phyloP scores from a whole-genome alignment of 306 rosid genomes.

The Argentina anserina region DNA sequence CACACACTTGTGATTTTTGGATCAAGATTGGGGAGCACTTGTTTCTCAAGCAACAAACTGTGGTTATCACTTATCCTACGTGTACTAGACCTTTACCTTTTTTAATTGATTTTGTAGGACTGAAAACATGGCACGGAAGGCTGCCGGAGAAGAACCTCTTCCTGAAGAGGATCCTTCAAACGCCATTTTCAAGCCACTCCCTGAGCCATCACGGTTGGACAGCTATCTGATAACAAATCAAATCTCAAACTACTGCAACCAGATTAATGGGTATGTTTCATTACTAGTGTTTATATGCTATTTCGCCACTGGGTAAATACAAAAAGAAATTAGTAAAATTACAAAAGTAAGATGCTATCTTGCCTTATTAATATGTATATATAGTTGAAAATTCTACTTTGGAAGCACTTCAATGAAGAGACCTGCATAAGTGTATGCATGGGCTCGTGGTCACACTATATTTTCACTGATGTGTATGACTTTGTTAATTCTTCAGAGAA shows the following conservation, averaged over 20 bases:
- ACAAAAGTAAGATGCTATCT: too few relatives aligned
- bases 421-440: not conserved
- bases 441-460: not conserved
- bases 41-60: too few relatives aligned
- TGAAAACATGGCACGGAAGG: constrained; percentile 71
- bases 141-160: constrained; percentile 85
- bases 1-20: not conserved
- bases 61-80: not conserved
- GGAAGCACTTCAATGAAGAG: not conserved
- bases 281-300: too few relatives aligned
- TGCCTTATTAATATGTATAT: not conserved
- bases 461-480: not conserved
- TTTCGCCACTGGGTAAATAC: too few relatives aligned
- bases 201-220: constrained; percentile 94
- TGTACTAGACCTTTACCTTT: not conserved
- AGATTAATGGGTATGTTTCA: constrained; percentile 81
- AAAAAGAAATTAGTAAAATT: too few relatives aligned
- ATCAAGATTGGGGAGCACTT: not conserved
- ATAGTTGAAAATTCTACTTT: not conserved
- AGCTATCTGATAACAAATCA: constrained; percentile 95
- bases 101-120: constrained; percentile 42
- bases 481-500: not conserved
- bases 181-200: constrained; percentile 74
- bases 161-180: constrained; percentile 97
- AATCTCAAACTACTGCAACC: constrained; percentile 91